phyloP scores from a whole-genome alignment of 208 protist genomes.

The Leishmania arabica region DNA sequence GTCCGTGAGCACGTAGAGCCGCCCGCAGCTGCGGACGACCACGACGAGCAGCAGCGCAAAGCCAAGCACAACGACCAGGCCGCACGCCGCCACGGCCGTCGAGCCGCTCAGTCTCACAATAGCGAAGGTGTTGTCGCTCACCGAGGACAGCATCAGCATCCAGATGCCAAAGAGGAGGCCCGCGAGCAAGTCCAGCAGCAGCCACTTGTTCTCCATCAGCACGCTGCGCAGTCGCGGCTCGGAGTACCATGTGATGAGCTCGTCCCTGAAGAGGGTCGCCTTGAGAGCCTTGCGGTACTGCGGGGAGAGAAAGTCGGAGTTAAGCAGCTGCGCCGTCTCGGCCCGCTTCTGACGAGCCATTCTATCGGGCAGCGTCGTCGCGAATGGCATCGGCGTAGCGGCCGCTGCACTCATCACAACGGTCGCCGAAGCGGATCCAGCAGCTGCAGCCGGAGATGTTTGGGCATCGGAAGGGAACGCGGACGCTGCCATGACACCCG shows the following conservation, averaged over 20 bases:
- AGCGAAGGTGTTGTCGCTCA: constrained; percentile 36
- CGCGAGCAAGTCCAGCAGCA: constrained; percentile 37
- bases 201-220: constrained; percentile 52
- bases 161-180: constrained; percentile 51
- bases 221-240: constrained; percentile 41
- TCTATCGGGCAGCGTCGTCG: constrained; percentile 9
- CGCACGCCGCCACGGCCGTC: constrained; percentile 41
- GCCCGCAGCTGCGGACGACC: constrained; percentile 36
- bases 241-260: constrained; percentile 56
- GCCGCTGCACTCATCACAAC: background rate
- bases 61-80: constrained; percentile 29
- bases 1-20: constrained; percentile 61
- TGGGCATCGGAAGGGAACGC: background rate
- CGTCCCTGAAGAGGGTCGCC: constrained; percentile 39
- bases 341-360: constrained; percentile 36
- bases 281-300: constrained; percentile 38
- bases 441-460: background rate
- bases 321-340: constrained; percentile 57
- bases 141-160: constrained; percentile 44
- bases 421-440: background rate
- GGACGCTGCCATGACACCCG: background rate
- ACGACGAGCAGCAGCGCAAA: constrained; percentile 44
- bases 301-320: constrained; percentile 34
- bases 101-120: constrained; percentile 39
- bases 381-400: background rate